Conservation (phyloP, 2,329 filamentous ascomycete genomes). For the Sclerotinia borealis region DNA sequence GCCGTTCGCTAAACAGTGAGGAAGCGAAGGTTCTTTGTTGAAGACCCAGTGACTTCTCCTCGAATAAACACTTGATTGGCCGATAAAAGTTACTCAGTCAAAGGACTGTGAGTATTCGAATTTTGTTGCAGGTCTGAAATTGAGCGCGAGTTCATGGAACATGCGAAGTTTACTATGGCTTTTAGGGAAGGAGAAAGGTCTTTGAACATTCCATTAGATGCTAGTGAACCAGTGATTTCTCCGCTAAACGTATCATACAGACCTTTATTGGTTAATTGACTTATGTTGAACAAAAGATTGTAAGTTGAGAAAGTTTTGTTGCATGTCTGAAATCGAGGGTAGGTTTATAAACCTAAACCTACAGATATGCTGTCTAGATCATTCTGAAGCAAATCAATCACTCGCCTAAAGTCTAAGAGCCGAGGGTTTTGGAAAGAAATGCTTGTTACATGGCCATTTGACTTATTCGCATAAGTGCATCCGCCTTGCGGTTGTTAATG, state of each 20-base stretch:
- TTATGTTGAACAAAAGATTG: not conserved
- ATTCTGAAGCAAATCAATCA: not conserved
- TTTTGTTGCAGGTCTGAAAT: constrained; percentile 4
- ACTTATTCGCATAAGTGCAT: not conserved
- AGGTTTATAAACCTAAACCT: not conserved
- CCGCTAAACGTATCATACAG: not conserved
- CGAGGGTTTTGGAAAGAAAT: not conserved
- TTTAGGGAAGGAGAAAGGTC: not conserved
- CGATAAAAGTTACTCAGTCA: not conserved
- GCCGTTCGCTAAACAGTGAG: not conserved
- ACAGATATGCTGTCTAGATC: too few species aligned
- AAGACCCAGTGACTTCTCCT: not conserved
- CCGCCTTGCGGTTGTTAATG: not conserved
- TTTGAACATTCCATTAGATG: not conserved
- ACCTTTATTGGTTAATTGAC: not conserved
- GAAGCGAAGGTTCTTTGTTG: not conserved
- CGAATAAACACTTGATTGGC: not conserved
- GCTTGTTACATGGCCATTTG: not conserved
- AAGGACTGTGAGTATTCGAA: not conserved
- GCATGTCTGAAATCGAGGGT: not conserved
- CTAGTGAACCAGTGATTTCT: not conserved
- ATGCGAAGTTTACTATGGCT: not conserved
- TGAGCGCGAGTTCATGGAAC: not conserved
- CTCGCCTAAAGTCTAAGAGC: not conserved
- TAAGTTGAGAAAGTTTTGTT: not conserved